Conservation (phyloP, 2,329 filamentous ascomycete genomes). For the Trichophyton equinum region DNA sequence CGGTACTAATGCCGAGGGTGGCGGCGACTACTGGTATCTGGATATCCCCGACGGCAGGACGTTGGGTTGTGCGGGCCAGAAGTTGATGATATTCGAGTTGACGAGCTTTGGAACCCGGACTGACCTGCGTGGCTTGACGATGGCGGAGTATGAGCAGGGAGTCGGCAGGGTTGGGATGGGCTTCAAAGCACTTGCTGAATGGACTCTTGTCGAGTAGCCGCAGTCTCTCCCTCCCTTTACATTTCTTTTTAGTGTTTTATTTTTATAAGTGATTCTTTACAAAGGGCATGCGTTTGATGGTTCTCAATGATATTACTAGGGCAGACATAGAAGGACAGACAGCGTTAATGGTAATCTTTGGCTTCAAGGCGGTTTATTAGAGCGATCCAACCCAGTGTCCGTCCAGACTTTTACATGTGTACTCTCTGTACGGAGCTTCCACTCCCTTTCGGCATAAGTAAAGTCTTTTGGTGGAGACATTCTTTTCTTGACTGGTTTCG, state of each 20-base stretch:
- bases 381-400: too few species aligned
- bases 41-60: slow-evolving; percentile 53
- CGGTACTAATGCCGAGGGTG: slow-evolving; percentile 38
- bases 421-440: background rate
- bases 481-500: background rate
- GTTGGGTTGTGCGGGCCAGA: slow-evolving; percentile 57
- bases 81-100: slow-evolving; percentile 52
- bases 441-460: background rate
- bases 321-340: background rate
- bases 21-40: slow-evolving; percentile 68
- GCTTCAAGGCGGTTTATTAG: too few species aligned
- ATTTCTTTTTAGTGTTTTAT: background rate
- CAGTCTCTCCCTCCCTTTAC: background rate
- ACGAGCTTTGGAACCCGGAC: slow-evolving; percentile 38
- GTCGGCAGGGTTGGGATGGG: slow-evolving; percentile 37
- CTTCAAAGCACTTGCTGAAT: slow-evolving; percentile 42
- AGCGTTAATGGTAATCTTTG: background rate
- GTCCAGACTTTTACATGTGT: background rate
- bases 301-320: background rate
- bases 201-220: slow-evolving; percentile 36
- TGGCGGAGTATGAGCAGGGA: slow-evolving; percentile 36
- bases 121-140: slow-evolving; percentile 42
- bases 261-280: too few species aligned
- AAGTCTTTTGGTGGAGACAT: background rate
- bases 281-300: background rate